Percentiles rank a stretch among this genome's conserved stretches.
Evolutionary conservation across 139 green algal species (phyloP).

Genomic region (Desmodesmus armatus): DNA sequence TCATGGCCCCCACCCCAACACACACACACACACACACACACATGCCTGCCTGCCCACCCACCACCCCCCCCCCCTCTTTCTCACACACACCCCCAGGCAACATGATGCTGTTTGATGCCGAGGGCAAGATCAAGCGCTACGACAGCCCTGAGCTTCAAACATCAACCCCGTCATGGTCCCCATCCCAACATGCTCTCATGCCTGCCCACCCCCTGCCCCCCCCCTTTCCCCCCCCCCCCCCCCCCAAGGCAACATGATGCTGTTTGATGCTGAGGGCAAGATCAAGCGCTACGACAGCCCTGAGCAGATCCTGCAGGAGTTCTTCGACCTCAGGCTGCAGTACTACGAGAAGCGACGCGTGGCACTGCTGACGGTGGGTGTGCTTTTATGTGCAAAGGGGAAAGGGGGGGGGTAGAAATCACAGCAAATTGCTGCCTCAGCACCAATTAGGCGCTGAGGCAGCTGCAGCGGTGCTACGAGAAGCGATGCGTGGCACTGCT

Average conservation of each 20-base stretch:
- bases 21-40: not conserved
- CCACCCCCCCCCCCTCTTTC: not conserved
- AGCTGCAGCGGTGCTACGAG: constrained; percentile 91
- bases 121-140: constrained; percentile 94
- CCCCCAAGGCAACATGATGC: constrained; percentile 95
- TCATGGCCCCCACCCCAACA: not conserved
- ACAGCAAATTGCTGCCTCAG: too few species aligned
- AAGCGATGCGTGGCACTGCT: constrained; percentile 76
- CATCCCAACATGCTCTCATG: too few species aligned
- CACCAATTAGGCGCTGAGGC: too few species aligned
- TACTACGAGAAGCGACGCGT: constrained; percentile 88
- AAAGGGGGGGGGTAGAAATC: too few species aligned
- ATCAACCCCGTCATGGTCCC: too few species aligned
- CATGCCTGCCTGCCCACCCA: not conserved
- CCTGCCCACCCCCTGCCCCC: not conserved
- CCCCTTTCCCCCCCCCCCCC: too few species aligned
- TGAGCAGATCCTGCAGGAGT: constrained; percentile 92
- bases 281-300: constrained; percentile 94
- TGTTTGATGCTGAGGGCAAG: constrained; percentile 90
- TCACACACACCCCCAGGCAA: constrained; percentile 78
- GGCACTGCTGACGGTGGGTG: constrained; percentile 73
- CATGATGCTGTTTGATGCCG: constrained; percentile 96
- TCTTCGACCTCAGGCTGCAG: constrained; percentile 89
- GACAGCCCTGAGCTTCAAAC: constrained; percentile 74
- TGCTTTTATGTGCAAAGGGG: too few species aligned